phyloP scores from a whole-genome alignment of 306 rosid species.

The Gynostemma pentaphyllum region DNA sequence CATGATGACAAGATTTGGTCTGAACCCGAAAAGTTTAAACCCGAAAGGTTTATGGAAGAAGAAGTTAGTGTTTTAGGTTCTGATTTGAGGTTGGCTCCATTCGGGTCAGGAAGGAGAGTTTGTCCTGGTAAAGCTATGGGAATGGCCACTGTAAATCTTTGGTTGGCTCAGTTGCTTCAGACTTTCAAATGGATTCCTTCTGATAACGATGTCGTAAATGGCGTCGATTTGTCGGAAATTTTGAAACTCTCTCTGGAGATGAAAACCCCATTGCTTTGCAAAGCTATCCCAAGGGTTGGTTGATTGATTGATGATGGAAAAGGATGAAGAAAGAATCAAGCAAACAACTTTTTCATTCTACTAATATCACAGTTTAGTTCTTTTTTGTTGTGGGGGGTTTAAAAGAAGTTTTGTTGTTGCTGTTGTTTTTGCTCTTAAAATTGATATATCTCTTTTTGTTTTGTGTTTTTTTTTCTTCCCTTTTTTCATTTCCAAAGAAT shows the following conservation, averaged over 20 bases:
- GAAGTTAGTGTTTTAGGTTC: slow-evolving; percentile 20
- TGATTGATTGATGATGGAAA: too few species aligned
- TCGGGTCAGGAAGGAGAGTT: slow-evolving; percentile 36
- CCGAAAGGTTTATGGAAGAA: slow-evolving; percentile 25
- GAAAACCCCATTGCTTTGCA: slow-evolving; percentile 27
- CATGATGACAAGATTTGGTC: slow-evolving; percentile 26
- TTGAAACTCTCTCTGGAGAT: slow-evolving; percentile 35
- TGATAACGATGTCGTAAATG: neutral
- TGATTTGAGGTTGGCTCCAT: slow-evolving; percentile 33
- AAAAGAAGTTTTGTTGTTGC: too few species aligned
- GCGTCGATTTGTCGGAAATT: slow-evolving; percentile 19
- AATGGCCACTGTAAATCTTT: slow-evolving; percentile 24
- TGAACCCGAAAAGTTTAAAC: slow-evolving; percentile 21
- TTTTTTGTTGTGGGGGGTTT: too few species aligned
- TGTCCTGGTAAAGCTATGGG: slow-evolving; percentile 38
- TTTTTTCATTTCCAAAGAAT: too few species aligned
- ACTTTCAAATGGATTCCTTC: slow-evolving; percentile 19
- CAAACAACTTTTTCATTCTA: too few species aligned
- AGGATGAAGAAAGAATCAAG: neutral
- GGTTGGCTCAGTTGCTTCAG: slow-evolving; percentile 30
- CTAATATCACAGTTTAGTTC: too few species aligned
- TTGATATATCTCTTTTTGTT: too few species aligned
- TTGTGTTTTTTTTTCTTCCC: too few species aligned
- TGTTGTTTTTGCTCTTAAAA: too few species aligned
- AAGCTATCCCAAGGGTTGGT: slow-evolving; percentile 17